Evolutionary conservation across 169 alveolate genomes (phyloP).

Genomic region (Cryptosporidium ubiquitum): DNA sequence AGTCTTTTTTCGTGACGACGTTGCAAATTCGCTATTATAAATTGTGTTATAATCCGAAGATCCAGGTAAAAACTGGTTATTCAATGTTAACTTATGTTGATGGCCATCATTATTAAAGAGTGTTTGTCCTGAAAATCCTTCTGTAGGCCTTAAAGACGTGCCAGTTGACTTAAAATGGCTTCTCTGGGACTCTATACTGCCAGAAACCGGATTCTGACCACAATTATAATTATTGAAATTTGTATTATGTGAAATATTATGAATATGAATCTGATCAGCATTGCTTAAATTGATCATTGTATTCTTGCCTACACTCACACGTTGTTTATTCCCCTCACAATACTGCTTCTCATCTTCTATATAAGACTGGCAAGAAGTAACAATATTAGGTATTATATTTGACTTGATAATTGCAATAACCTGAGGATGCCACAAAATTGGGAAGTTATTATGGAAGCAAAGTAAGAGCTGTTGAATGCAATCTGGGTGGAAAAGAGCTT

Average conservation of each 20-base stretch:
- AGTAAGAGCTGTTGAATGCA: conserved; percentile 56
- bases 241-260: background rate
- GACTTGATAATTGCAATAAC: conserved; percentile 62
- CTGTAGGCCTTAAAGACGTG: conserved; percentile 16
- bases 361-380: background rate
- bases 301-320: background rate
- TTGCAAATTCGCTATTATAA: background rate
- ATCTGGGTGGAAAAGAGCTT: conserved; percentile 82
- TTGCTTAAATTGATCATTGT: background rate
- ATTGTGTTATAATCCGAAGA: background rate
- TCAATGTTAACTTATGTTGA: background rate
- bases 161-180: conserved; percentile 6
- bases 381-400: conserved; percentile 41
- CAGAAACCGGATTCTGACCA: background rate
- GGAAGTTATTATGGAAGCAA: conserved; percentile 43
- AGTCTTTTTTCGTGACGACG: conserved; percentile 20
- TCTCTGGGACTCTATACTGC: background rate
- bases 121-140: background rate
- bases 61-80: background rate
- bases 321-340: background rate
- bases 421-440: conserved; percentile 65
- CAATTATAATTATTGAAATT: background rate
- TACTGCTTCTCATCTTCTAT: conserved; percentile 3
- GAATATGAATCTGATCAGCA: background rate
- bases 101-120: background rate